Evolutionary conservation across 306 rosid genomes (phyloP).

Genomic region (Prunus mume): DNA sequence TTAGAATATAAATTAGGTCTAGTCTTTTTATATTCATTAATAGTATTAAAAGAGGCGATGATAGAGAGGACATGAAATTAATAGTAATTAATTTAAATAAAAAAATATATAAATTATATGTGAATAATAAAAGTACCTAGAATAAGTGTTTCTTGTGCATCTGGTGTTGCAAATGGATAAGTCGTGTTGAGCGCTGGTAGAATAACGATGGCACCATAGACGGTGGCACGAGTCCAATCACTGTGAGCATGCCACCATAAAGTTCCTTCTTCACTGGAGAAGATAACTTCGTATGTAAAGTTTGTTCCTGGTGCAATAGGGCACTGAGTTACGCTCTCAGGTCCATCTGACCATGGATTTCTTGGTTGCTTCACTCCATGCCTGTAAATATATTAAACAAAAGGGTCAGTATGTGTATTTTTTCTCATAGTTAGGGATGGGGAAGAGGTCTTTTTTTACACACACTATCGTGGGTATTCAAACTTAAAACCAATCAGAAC

Average conservation of each 20-base stretch:
- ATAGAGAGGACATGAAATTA: not conserved
- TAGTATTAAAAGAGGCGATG: not conserved
- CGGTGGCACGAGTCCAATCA: conserved; percentile 28
- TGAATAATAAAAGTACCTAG: conserved; percentile 4
- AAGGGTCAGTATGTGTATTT: too few species aligned
- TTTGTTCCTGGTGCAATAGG: conserved; percentile 18
- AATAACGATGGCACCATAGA: conserved; percentile 17
- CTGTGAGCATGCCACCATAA: conserved; percentile 35
- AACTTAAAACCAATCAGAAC: too few species aligned
- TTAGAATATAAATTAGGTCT: not conserved
- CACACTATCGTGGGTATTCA: too few species aligned
- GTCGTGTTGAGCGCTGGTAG: not conserved
- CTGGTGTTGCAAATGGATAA: conserved; percentile 20
- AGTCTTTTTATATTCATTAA: not conserved
- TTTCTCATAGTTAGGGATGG: too few species aligned
- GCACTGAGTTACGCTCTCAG: conserved; percentile 25
- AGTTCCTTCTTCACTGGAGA: conserved; percentile 26
- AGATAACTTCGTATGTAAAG: conserved; percentile 13
- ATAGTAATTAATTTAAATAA: not conserved
- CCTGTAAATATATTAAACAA: conserved; percentile 1
- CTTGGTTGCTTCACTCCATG: conserved; percentile 32
- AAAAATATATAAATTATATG: not conserved
- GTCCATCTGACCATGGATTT: conserved; percentile 33
- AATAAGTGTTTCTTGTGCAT: conserved; percentile 3
- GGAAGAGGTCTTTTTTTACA: too few species aligned